phyloP scores from a whole-genome alignment of 2,329 filamentous ascomycete genomes.

The Clarireedia hainanense region DNA sequence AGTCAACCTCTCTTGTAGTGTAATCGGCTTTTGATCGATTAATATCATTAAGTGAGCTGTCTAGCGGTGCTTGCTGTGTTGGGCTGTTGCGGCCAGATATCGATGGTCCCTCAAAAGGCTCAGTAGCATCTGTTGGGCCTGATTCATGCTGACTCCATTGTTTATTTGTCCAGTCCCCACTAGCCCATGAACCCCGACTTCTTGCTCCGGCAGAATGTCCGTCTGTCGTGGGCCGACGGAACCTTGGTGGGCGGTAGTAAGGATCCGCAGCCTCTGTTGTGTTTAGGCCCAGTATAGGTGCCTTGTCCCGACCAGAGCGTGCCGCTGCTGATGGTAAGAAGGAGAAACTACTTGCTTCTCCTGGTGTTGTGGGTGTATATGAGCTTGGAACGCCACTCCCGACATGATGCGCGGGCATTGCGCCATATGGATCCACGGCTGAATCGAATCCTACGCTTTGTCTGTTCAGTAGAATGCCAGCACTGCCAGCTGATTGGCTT shows the following conservation, averaged over 20 bases:
- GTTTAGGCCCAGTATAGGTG: conserved; percentile 38
- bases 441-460: conserved; percentile 47
- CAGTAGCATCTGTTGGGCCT: conserved; percentile 30
- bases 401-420: conserved; percentile 29
- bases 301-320: conserved; percentile 19
- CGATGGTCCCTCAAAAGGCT: conserved; percentile 32
- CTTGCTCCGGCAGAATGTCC: conserved; percentile 32
- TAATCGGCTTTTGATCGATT: conserved; percentile 61
- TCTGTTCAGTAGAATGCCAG: conserved; percentile 51
- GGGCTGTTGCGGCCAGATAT: conserved; percentile 39
- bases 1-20: conserved; percentile 88
- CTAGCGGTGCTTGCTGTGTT: conserved; percentile 32
- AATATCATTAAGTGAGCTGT: conserved; percentile 20
- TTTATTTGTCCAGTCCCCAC: conserved; percentile 38
- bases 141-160: conserved; percentile 28
- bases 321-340: conserved; percentile 46
- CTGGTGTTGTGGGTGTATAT: conserved; percentile 65
- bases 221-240: conserved; percentile 57
- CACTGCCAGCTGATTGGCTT: conserved; percentile 54
- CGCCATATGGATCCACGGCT: conserved; percentile 37
- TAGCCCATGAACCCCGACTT: conserved; percentile 38
- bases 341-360: conserved; percentile 64
- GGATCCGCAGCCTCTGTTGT: conserved; percentile 57
- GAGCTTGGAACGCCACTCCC: conserved; percentile 50
- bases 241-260: conserved; percentile 80